Base-by-base conservation (phyloP, 495 filamentous ascomycete genomes). In the Tuber indicum region DNA sequence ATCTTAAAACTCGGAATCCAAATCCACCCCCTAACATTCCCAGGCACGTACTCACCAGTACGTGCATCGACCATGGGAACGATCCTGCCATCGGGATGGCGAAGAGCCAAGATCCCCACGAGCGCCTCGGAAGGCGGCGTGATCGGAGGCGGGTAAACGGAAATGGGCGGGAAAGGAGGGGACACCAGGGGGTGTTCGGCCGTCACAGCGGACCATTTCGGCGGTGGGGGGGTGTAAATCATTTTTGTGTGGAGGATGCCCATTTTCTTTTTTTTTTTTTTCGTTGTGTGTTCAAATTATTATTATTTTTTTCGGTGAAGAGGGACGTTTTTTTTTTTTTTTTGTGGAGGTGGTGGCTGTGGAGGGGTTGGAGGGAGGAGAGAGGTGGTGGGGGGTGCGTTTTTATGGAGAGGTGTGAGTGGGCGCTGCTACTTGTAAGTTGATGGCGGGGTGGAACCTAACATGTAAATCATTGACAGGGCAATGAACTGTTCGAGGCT, bases 1-100 rank as follows among this genome's bases (percentile, higher is more conserved):
- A 39, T 43, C 2, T 73, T 70, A 73, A 79, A 46, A 26, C 44
- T 45, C 52, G 78, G 77, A 26, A 79, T 39, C 78, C 78, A 80
- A 6, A 80, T 71, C 70, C 70, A 36, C 3, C 58, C 73, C 71
- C 47, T 80, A 4, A 74, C 49, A 58, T 79, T 72, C 21, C 73
- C 78, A 6, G 42, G 62, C 17, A 80, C 73, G 49, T 79, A 80
- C 8, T n/a, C 32, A 5, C 78, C 77, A 3, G 58, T 66, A 8
- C 71, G 72, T 2, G 21, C 44, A 43, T 80, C 77, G 17, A 76
- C 19, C 21, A 80, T 45, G 16, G 77, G 78, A 8, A 79, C 52
- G 10, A 79, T n/a, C 2, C 43, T 45, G 4, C 78, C 78, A 41
- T 71, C 73, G 16, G 45, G 46, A 39, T 79, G 72, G 10, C 73